Evolutionary conservation across 2,329 filamentous ascomycete genomes (phyloP), one percentile per base, ranked within the genome.

Genomic region (Paecilomyces fulvus): DNA sequence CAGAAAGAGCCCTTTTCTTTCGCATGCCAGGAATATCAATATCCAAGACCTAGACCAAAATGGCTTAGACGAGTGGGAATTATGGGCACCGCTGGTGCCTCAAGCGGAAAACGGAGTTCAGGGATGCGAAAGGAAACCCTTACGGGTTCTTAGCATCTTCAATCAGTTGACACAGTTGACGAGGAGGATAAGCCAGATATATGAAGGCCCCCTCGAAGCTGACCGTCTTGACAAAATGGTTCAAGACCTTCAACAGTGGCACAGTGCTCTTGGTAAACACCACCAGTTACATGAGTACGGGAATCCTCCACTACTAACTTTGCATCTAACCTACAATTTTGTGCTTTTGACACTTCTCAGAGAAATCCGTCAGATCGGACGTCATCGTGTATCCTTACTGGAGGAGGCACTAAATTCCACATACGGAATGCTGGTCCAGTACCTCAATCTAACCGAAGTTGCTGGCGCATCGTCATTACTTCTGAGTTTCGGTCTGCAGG

Each of bases 61-160:
- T 23, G 56, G 50, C 9, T 37, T 58, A 11, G 56, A 58, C 10
- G 56, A 58, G 49, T 58, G 56, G 56, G 56, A 58, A 31, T 54
- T 55, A 14, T 56, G 53, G 37, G 31, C 43, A 8, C 54, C 54
- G 9, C 37, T 46, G 14, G 46, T 49, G 43, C 21, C 48, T 30
- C 14, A 43, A 4, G 3, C n/a, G 20, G 37, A 17, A 43, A 43
- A n/a, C 9, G 37, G 37, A 43, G 17, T 37, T 23, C 10, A 50
- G 23, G 28, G 37, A 11, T 43, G 28, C n/a, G 56, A 52, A 17
- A 52, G 43, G 51, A 53, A 56, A 56, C 56, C 56, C 12, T 30
- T 58, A 25, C 53, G 56, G 23, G 55, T 51, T 10, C 52, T 58
- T 11, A 58, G 56, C 30, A 55, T 28, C 20, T 58, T 58, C 37